Conservation (phyloP, 257 asterid species). For the Leptodermis oblonga region DNA sequence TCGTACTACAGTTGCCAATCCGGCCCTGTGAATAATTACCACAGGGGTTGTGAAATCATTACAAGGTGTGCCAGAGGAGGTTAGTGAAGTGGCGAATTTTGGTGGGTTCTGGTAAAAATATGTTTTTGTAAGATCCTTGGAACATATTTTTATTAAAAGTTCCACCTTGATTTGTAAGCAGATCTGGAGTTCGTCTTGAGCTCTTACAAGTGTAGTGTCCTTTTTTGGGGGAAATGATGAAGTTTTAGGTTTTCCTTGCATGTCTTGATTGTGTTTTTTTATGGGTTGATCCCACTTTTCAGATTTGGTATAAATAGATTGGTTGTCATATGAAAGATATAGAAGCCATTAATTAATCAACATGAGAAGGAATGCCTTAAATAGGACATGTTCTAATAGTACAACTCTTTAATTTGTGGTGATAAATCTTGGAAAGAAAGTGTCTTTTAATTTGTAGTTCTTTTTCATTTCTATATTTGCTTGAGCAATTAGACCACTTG, state of each 20-base stretch:
- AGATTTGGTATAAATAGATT: neutral
- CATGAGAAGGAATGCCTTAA: neutral
- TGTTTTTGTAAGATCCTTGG: neutral
- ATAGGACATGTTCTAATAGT: neutral
- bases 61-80: slow-evolving; percentile 72
- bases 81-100: neutral
- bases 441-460: neutral
- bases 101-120: neutral
- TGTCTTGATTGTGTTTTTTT: neutral
- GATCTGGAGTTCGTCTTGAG: slow-evolving; percentile 14
- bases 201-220: neutral
- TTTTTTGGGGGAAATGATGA: neutral
- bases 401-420: neutral
- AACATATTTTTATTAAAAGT: neutral
- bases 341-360: too few species aligned
- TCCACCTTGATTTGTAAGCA: neutral
- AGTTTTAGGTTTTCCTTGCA: neutral
- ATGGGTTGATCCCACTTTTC: neutral
- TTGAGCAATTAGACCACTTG: neutral
- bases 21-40: slow-evolving; percentile 57
- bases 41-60: slow-evolving; percentile 79
- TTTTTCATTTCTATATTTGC: neutral
- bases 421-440: neutral
- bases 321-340: neutral
- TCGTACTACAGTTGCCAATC: slow-evolving; percentile 64